Base-by-base conservation (phyloP, 2,329 filamentous ascomycete genomes). In the Pseudocercospora vitis region DNA sequence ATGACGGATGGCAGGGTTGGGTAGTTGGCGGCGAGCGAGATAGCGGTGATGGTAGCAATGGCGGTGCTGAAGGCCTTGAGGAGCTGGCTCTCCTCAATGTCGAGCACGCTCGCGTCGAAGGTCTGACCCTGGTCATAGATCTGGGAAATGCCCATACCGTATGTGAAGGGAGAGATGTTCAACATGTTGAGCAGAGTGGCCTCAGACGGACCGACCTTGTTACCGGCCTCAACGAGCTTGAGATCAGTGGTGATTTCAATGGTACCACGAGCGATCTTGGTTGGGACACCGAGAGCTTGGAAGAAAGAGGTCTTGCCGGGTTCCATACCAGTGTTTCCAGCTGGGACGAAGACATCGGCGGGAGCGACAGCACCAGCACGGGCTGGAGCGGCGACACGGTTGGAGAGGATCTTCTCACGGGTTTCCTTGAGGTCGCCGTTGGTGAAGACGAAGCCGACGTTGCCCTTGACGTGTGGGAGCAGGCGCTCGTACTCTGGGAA, bases 241-340 rank as follows among this genome's bases (percentile, higher is more conserved):
- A 99, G 83, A 75, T 99, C 94, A 71, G 86, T 82, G 63, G 91
- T 96, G 75, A 99, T 99, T 89, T 99, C 94, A 81, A 99, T 99
- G 81, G 94, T 99, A 95, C 94, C 95, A 95, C 94, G 94, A 76
- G 94, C 94, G 81, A 99, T 99, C 91, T 99, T 99, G 85, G 94
- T 99, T 75, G 94, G 94, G 76, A 99, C 91, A 90, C 92, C 92
- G 79, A 99, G 94, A 72, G 94, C 94, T 87, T 99, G 94, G 91
- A 99, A 99, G 91, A 99, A 99, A 75, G 94, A 97, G 73, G 94
- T 99, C 89, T 99, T 99, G 79, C 95, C 95, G 75, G 94, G 95
- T 80, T 99, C 94, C 94, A 99, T 99, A 81, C 94, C 94, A 72
- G 94, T 99, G 88, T 99, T 99, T 79, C 94, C 94, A 69, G 91